Evolutionary conservation across 2,329 filamentous ascomycete species (phyloP).

Genomic region (Xylariaceae sp.): DNA sequence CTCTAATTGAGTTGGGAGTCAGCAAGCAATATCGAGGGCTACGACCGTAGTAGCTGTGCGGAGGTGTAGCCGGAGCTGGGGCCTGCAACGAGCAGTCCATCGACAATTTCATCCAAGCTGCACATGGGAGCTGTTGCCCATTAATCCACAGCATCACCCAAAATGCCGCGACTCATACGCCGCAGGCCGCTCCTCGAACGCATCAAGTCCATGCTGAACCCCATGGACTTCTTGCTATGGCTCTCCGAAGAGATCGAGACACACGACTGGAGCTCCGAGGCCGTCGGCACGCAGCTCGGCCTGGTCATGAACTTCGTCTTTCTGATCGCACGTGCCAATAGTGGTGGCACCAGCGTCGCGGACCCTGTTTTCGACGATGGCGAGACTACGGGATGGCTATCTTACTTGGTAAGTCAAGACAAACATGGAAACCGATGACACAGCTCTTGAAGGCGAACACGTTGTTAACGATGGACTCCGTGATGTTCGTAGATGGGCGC

Average conservation of each 20-base stretch:
- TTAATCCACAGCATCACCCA: slow-evolving; percentile 27
- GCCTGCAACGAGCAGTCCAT: neutral
- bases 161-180: slow-evolving; percentile 74
- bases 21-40: neutral
- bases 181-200: slow-evolving; percentile 74
- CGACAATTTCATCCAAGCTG: neutral
- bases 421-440: neutral
- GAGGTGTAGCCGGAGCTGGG: neutral
- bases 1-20: neutral
- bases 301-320: slow-evolving; percentile 73
- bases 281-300: slow-evolving; percentile 71
- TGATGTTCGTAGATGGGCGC: slow-evolving; percentile 53
- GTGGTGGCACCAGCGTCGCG: slow-evolving; percentile 46
- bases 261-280: slow-evolving; percentile 80
- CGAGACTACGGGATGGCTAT: slow-evolving; percentile 57
- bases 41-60: neutral
- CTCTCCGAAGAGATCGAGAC: slow-evolving; percentile 89
- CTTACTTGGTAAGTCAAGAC: slow-evolving; percentile 43
- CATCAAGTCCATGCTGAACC: slow-evolving; percentile 74
- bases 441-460: neutral
- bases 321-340: slow-evolving; percentile 77
- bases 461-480: slow-evolving; percentile 14
- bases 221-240: slow-evolving; percentile 85
- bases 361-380: slow-evolving; percentile 85
- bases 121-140: neutral